Evolutionary conservation across 192 early-diverging fungal species (phyloP), one percentile per base, ranked within the genome.

Genomic region (Gaertneriomyces sp.): DNA sequence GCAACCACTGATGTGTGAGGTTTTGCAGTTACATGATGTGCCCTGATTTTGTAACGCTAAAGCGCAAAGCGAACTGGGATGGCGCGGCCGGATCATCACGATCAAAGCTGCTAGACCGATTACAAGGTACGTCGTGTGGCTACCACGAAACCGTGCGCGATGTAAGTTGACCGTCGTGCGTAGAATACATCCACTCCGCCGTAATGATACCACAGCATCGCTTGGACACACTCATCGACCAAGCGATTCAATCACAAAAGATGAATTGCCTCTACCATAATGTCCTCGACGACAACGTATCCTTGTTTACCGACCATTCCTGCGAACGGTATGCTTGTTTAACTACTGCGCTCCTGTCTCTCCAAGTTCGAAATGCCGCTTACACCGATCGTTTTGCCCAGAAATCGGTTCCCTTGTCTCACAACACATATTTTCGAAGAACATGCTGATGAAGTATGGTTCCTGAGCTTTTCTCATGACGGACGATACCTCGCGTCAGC

Each of bases 361-460:
- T n/a, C 45, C 14, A 11, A 70, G 43, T 33, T 33, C 25, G 10
- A 3, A 49, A 49, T 49, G 2, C 47, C 17, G 20, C 11, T 43
- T 58, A 6, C 59, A 59, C 53, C 19, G 2, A 40, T 59, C 51
- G 42, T 7, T 45, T 39, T n/a, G 20, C 61, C 56, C 69, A 78
- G 64, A 56, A 68, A 54, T 57, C 46, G 42, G 46, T 79, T 76
- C 53, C 77, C 65, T 47, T 45, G 25, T 72, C 76, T 12, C 75
- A 88, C 87, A 0, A 86, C 82, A 4, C 76, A 84, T 45, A 75
- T 91, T 11, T 73, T 89, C 40, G 85, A 79, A 52, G 88, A 86
- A 11, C 96, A 98, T 77, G 70, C 72, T 0, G 92, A 97, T 73
- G 95, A 98, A 77, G 95, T 98, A 7, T 98, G 96, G 97, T 92